Percentiles rank a stretch among this genome's conserved stretches.
These are phyloP conservation scores for Pleurotus giganteus DNA, from an alignment of 768 basidiomycete species.

Conservation along the genomic window DNA sequence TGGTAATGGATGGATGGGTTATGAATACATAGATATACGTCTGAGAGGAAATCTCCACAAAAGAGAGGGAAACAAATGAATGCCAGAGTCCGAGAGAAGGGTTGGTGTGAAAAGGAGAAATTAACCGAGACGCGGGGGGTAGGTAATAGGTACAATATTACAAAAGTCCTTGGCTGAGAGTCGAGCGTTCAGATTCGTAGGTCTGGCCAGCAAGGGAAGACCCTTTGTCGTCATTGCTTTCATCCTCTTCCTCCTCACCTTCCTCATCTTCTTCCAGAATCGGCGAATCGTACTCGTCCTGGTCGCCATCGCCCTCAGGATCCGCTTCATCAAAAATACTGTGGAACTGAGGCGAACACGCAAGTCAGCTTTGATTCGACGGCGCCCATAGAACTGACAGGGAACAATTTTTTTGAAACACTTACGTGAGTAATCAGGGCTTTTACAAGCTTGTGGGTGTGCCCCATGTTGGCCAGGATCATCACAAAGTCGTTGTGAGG, in stretches of 20 bases:
- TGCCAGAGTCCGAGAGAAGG: slow-evolving; percentile 1
- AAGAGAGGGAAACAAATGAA: background rate
- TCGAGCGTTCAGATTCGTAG: slow-evolving; percentile 6
- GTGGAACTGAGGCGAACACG: slow-evolving; percentile 41
- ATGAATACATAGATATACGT: slow-evolving; percentile 5
- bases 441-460: slow-evolving; percentile 74
- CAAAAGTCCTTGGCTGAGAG: background rate
- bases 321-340: slow-evolving; percentile 74
- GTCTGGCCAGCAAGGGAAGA: background rate
- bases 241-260: slow-evolving; percentile 31
- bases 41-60: slow-evolving; percentile 1
- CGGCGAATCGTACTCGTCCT: slow-evolving; percentile 64
- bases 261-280: slow-evolving; percentile 71
- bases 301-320: slow-evolving; percentile 56
- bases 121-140: too few species aligned
- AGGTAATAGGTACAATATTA: background rate
- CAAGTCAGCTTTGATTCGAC: slow-evolving; percentile 9
- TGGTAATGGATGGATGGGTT: background rate
- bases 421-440: slow-evolving; percentile 74
- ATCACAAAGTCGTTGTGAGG: slow-evolving; percentile 77
- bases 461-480: slow-evolving; percentile 79
- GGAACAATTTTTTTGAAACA: too few species aligned
- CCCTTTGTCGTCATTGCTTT: slow-evolving; percentile 13
- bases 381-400: background rate
- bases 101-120: background rate